Base-by-base conservation (phyloP, 2,329 filamentous ascomycete genomes). In the Calonectria hawksworthii region DNA sequence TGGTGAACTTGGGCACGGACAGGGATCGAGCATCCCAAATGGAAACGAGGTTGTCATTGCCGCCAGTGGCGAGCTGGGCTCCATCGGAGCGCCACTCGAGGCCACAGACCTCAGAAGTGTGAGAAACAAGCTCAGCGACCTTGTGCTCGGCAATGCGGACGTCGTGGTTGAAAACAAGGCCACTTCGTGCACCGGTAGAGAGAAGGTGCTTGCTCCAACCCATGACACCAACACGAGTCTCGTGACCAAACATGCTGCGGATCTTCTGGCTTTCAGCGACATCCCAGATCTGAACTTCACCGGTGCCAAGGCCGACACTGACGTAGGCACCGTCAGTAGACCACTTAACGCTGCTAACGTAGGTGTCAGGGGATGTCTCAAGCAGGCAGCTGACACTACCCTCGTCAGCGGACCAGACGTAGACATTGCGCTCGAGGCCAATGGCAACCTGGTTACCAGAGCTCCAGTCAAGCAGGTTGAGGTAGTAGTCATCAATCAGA, bases 221-320 rank as follows among this genome's bases (percentile, higher is more conserved):
- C 96, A 99, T 98, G 78, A 98, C 96, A 83, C 96, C 95, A 77
- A 99, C 96, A 70, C 97, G 96, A 50, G 95, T 96, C 83, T 99
- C 96, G 84, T 99, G 97, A 75, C 97, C 97, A 84, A 96, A 94
- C 97, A 99, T 99, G 90, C 96, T 98, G 85, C 97, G 96, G 74
- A 99, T 94, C 91, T 99, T 99, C 83, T 93, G 94, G 76, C 94
- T 93, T 86, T 99, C 97, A 81, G 98, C 94, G 34, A 98, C 96
- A 82, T 99, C 97, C 96, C 97, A 99, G 87, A 99, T 99, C 88
- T 99, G 97, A 47, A 99, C 95, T 86, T 99, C 97, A 74, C 97
- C 97, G 47, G 95, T 95, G 75, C 96, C 96, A 66, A 99, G 94
- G 75, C 97, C 97, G 80, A 99, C 96, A 77, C 96, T 94, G 78